Conservation (phyloP, 2,329 filamentous ascomycete species). For the Graphium sp. region DNA sequence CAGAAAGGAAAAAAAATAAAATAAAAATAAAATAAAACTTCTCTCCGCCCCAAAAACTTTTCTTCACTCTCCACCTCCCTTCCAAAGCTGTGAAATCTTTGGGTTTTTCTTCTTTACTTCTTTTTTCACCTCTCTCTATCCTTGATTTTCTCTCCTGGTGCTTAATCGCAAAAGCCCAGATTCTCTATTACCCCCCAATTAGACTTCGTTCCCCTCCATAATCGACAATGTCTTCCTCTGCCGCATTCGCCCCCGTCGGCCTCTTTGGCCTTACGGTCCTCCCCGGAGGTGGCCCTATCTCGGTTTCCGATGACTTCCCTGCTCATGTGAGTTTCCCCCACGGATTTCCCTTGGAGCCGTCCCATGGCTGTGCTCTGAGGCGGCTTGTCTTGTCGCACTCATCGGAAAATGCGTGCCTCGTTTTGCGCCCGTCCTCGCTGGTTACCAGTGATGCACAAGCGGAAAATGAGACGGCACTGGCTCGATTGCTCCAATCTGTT, state of each 20-base stretch:
- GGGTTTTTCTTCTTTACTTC: constrained; percentile 1
- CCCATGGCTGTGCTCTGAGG: too few relatives aligned
- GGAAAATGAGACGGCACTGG: constrained; percentile 4
- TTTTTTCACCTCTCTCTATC: constrained; percentile 1
- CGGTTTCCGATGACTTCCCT: constrained; percentile 62
- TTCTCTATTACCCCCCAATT: constrained; percentile 3
- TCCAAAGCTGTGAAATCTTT: constrained; percentile 3
- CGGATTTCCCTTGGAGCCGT: too few relatives aligned
- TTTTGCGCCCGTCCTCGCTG: too few relatives aligned
- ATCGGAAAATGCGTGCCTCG: too few relatives aligned
- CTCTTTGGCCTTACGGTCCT: constrained; percentile 89
- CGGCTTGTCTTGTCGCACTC: too few relatives aligned
- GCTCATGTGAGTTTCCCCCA: constrained; percentile 57
- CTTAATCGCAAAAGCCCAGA: neutral
- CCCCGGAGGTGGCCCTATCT: constrained; percentile 65
- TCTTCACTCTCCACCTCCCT: too few relatives aligned
- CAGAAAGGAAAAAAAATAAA: too few relatives aligned
- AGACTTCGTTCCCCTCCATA: neutral
- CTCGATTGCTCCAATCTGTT: neutral
- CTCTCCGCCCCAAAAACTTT: too few relatives aligned
- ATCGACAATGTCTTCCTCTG: too few relatives aligned
- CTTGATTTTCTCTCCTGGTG: neutral
- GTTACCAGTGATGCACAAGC: too few relatives aligned
- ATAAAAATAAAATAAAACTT: constrained; percentile 9
- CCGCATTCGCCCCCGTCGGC: constrained; percentile 52